phyloP scores from a whole-genome alignment of 1,139 yeast genomes.

The Arxiozyma bovina region DNA sequence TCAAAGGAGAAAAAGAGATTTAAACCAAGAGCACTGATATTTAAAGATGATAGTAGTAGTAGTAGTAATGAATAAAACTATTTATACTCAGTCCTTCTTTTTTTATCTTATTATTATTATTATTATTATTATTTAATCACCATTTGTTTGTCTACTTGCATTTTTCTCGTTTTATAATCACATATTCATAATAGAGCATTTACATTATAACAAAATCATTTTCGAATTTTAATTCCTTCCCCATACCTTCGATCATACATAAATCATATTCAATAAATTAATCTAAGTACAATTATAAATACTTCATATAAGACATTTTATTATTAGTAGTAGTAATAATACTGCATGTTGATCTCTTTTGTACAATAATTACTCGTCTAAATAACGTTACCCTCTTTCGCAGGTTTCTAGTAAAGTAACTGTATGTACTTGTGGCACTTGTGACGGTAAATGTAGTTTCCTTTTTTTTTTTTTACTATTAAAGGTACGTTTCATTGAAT shows the following conservation, averaged over 20 bases:
- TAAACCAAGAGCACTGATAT: conserved; percentile 18
- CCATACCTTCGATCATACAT: neutral
- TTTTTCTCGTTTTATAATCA: neutral
- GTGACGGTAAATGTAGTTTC: too few species aligned
- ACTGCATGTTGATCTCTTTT: neutral
- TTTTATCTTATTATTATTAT: too few species aligned
- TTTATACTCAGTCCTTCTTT: neutral
- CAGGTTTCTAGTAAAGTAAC: too few species aligned
- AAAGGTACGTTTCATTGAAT: too few species aligned
- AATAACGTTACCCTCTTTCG: too few species aligned
- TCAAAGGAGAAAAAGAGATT: conserved; percentile 13
- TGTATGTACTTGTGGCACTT: too few species aligned
- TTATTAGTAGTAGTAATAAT: too few species aligned
- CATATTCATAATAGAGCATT: neutral
- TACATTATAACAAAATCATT: neutral
- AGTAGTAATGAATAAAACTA: neutral
- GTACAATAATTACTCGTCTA: too few species aligned
- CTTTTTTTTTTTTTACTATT: too few species aligned
- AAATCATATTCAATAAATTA: neutral
- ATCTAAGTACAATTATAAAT: too few species aligned
- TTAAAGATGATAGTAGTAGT: too few species aligned
- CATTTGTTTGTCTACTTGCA: neutral
- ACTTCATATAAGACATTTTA: neutral
- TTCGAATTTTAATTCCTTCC: neutral
- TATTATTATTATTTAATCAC: too few species aligned